phyloP scores from a whole-genome alignment of 129 eudicot species.

The Saussurea involucrata region DNA sequence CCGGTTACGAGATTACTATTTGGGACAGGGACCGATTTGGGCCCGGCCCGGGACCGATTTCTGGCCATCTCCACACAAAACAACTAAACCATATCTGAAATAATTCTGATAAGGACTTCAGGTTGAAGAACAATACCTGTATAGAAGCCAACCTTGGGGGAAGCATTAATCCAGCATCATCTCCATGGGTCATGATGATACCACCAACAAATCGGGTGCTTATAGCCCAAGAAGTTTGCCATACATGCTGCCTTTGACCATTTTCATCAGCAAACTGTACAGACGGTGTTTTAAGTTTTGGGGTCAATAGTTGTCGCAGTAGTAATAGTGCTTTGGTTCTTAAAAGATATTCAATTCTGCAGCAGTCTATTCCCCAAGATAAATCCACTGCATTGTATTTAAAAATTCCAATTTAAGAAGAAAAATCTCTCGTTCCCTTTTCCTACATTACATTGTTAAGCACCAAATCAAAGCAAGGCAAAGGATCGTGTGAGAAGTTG shows the following conservation, averaged over 20 bases:
- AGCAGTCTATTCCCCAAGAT: constrained; percentile 2
- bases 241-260: constrained; percentile 90
- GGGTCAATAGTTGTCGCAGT: not conserved
- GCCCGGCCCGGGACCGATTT: no score
- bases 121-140: constrained; percentile 50
- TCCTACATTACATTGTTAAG: not conserved
- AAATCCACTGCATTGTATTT: not conserved
- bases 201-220: constrained; percentile 98
- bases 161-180: constrained; percentile 91
- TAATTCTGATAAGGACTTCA: not conserved
- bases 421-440: not conserved
- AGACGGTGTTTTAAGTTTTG: constrained; percentile 16
- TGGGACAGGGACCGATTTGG: no score
- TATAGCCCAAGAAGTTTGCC: constrained; percentile 99
- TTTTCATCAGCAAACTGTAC: constrained; percentile 87
- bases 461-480: not conserved
- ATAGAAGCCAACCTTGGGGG: constrained; percentile 89
- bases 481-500: no score
- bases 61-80: no score
- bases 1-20: no score
- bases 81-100: not conserved
- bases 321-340: constrained; percentile 1
- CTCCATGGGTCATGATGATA: constrained; percentile 95
- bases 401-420: not conserved
- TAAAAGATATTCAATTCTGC: constrained; percentile 3